phyloP scores from a whole-genome alignment of 768 basidiomycete species.

The Boletus insuetus region DNA sequence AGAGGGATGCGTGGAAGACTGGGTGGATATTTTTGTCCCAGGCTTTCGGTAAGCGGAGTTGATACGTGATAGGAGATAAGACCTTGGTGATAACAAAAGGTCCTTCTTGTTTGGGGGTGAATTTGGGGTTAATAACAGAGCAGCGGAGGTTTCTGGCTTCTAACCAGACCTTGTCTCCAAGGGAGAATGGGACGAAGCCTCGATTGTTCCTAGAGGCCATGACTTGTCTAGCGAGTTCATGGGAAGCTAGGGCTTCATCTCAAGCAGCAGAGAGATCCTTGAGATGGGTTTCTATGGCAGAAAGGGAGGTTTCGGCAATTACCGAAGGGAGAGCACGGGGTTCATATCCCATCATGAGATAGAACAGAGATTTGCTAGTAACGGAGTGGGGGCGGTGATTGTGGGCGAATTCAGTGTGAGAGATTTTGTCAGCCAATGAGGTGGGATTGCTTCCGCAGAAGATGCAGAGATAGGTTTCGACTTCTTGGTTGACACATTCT shows the following conservation, averaged over 20 bases:
- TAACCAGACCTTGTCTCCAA: no score
- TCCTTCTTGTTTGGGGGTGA: not conserved
- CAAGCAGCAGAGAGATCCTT: not conserved
- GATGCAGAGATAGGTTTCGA: no score
- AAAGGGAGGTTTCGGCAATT: no score
- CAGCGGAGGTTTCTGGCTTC: not conserved
- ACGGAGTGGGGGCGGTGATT: no score
- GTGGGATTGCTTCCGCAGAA: no score
- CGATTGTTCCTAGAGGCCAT: not conserved
- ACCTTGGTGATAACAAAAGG: not conserved
- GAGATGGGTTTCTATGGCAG: not conserved
- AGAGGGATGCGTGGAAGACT: not conserved
- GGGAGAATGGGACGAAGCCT: not conserved
- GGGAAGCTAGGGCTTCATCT: not conserved
- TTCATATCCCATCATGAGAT: not conserved
- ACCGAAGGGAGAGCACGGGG: no score
- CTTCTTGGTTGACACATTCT: no score
- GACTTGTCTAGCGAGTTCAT: not conserved
- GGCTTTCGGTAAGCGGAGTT: not conserved
- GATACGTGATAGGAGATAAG: not conserved
- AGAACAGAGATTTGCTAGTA: no score
- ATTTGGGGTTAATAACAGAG: not conserved
- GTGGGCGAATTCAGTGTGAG: no score
- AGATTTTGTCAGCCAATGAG: no score
- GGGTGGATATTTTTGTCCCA: not conserved